These are phyloP conservation scores for Gastrodia elata DNA, from an alignment of 106 monocot genomes.

Conservation along the genomic window DNA sequence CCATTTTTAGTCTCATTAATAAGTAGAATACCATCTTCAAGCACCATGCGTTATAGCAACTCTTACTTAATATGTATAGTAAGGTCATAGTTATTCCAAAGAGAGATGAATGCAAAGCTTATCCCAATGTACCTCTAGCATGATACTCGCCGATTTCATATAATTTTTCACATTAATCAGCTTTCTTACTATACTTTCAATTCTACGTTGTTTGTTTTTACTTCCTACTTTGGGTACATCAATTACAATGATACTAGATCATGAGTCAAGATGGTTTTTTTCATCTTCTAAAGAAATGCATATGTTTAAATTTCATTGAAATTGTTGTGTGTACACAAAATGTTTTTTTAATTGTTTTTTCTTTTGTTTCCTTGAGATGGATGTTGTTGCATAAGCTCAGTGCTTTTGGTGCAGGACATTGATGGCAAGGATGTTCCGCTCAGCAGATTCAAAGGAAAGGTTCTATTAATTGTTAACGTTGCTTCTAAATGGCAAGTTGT, in stretches of 20 bases:
- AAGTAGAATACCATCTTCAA: too few species aligned
- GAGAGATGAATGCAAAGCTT: too few species aligned
- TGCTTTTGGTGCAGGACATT: conserved; percentile 54
- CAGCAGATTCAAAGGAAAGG: conserved; percentile 88
- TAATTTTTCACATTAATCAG: not conserved
- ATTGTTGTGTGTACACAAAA: not conserved
- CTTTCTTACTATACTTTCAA: not conserved
- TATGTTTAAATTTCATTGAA: not conserved
- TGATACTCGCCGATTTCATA: too few species aligned
- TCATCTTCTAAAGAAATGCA: not conserved
- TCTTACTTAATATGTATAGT: too few species aligned
- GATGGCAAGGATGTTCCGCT: conserved; percentile 91
- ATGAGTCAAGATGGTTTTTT: not conserved
- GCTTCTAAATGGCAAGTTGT: conserved; percentile 82
- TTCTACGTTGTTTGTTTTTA: not conserved
- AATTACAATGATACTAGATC: not conserved
- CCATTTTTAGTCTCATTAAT: too few species aligned
- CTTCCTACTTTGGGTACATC: not conserved
- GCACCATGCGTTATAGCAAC: too few species aligned
- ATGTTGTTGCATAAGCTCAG: not conserved
- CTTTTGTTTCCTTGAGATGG: not conserved
- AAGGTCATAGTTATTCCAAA: too few species aligned
- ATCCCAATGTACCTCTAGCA: too few species aligned
- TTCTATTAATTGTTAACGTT: conserved; percentile 89
- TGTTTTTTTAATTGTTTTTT: not conserved